Evolutionary conservation across 2,329 filamentous ascomycete species (phyloP), one percentile per base, ranked within the genome.

Genomic region (Diaporthe nobilis): DNA sequence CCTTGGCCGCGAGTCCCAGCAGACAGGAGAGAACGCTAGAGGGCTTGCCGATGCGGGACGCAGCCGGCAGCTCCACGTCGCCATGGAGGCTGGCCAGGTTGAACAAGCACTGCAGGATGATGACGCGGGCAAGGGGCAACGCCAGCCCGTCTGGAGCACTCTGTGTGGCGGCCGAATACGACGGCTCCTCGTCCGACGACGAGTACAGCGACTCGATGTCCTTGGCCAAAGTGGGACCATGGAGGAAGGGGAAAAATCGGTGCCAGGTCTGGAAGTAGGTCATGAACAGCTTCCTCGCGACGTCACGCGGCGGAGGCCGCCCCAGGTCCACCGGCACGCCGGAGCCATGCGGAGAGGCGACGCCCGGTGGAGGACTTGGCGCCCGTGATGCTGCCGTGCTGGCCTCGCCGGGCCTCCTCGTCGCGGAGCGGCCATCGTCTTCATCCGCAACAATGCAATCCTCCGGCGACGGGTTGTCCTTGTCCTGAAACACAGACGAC

Each of bases 1-100:
- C 82, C 15, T 84, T 77, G 12, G 77, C 80, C 1, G 75, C 74
- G 49, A 79, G 77, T 6, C 73, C 75, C 7, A 79, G 58, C 34
- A 74, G 77, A 70, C 78, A 79, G 22, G 73, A 73, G 25, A 28
- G 25, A 6, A 77, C 74, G 20, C 31, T 25, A 6, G 74, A 55
- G 39, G 10, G 83, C 78, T 1, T 80, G 82, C 34, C 82, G 79
- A 71, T 82, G 80, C 47, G 71, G 39, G 28, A 53, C 74, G 5
- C 76, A 75, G 12, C 77, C 68, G 60, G 81, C 80, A 39, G 84
- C 78, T 53, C 51, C 0, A 53, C 51, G n/a, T 15, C 51, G n/a
- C 51, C 25, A 28, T 53, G n/a, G 51, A 53, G 51, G 51, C 51
- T 53, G 7, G 51, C 51, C n/a, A 53, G n/a, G 15, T 53, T 53